Conservation (phyloP, 176 grass and related monocot genomes). For the Eleusine coracana region DNA sequence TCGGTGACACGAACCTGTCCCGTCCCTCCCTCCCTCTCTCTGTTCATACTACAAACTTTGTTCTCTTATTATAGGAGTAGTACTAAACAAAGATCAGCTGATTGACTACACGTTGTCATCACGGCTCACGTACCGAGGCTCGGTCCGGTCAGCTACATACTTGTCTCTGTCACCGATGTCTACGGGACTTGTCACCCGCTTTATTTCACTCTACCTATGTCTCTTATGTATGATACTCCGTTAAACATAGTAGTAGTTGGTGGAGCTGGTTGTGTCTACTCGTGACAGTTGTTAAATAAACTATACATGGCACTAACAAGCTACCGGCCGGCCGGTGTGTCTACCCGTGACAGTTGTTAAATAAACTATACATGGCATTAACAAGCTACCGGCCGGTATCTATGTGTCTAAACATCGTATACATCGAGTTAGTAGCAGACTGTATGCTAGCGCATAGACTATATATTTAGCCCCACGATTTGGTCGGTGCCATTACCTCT, state of each 20-base stretch:
- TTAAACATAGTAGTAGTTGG: too few relatives aligned
- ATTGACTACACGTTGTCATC: background rate
- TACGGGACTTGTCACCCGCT: background rate
- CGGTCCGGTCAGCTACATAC: background rate
- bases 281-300: background rate
- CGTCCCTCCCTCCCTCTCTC: too few relatives aligned
- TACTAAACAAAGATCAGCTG: too few relatives aligned
- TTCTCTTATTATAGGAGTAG: too few relatives aligned
- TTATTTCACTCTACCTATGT: too few relatives aligned
- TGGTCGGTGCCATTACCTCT: slow-evolving; percentile 21
- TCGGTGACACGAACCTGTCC: too few relatives aligned
- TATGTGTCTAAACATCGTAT: background rate
- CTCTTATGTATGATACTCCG: too few relatives aligned
- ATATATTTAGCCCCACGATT: background rate
- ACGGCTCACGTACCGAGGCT: background rate
- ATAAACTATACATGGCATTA: background rate
- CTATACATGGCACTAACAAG: background rate
- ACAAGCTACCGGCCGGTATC: too few relatives aligned
- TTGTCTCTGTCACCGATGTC: background rate
- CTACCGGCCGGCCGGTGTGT: too few relatives aligned
- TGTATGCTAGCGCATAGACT: too few relatives aligned
- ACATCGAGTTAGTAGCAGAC: background rate
- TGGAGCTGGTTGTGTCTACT: too few relatives aligned
- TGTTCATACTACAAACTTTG: too few relatives aligned
- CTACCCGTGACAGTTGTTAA: background rate